Base-by-base conservation (phyloP, 371 early-diverging fungal genomes). In the Conidiobolus coronatus region DNA sequence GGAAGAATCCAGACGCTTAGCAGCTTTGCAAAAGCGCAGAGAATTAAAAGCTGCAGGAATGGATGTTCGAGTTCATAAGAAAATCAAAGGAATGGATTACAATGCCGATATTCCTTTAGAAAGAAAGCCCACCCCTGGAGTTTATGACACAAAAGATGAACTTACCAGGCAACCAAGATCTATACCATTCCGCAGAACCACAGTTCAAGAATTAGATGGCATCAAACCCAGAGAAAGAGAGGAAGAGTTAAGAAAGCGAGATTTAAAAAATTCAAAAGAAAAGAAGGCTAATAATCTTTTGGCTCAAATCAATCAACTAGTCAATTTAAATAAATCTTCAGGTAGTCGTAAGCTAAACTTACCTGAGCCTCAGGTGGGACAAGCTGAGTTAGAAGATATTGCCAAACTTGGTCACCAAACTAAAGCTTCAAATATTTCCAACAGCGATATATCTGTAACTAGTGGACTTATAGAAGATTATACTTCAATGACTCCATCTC, bases 41-140 rank as follows among this genome's bases (percentile, higher is more conserved):
- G 97, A 96, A 66, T 64, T 96, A 23, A 93, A 89, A 55, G 94
- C 91, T 0, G 93, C 95, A 9, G 97, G 97, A 19, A 84, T 96
- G 15, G 87, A 41, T 23, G 36, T 53, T 65, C 67, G 65, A 39
- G 59, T 64, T 47, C 72, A 69, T 53, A 67, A 68, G 54, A 77
- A 75, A 61, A 70, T 69, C 52, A 63, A 69, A 50, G 81, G 75
- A 8, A 82, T 89, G 77, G 87, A 96, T 55, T 93, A 90, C 61
- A 94, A 92, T 55, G 81, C 82, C 18, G 94, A 96, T 49, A 83
- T 89, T 50, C 97, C 97, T 1, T 91, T 91, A 51, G 84, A 92
- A 59, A 81, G 75, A 48, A 68, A 67, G 21, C 83, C 86, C 0
- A 72, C 85, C 21, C 70, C 80, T 7, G 97, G 97, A 18, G 89